Evolutionary conservation across 2,329 filamentous ascomycete genomes (phyloP).

Genomic region (Colletotrichum cereale): DNA sequence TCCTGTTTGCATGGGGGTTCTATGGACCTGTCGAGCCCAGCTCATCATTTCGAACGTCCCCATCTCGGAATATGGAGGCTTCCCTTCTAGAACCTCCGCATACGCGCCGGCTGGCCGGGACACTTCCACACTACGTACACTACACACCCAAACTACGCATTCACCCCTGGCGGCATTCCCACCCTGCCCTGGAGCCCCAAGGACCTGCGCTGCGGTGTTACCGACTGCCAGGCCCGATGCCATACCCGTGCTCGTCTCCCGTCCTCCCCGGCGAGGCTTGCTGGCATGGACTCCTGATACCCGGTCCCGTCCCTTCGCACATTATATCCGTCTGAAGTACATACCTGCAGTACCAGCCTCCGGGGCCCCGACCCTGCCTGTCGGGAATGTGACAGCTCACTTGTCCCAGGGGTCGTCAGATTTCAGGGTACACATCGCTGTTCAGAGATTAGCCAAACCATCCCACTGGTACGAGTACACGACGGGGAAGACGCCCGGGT

Average conservation of each 20-base stretch:
- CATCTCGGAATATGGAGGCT: conserved; percentile 26
- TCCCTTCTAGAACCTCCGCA: conserved; percentile 31
- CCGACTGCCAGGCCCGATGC: conserved; percentile 27
- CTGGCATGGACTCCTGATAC: conserved; percentile 13
- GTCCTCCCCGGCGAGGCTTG: conserved; percentile 28
- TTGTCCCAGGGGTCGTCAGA: conserved; percentile 17
- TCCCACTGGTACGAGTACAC: conserved; percentile 25
- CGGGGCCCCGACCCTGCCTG: conserved; percentile 26
- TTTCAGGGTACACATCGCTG: conserved; percentile 41
- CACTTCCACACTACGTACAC: neutral
- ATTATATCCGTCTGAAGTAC: neutral
- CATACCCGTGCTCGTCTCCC: conserved; percentile 14
- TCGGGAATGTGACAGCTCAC: conserved; percentile 38
- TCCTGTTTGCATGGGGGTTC: conserved; percentile 23
- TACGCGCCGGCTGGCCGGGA: conserved; percentile 30
- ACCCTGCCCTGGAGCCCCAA: conserved; percentile 4
- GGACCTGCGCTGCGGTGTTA: conserved; percentile 28
- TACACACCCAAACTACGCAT: neutral
- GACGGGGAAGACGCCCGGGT: conserved; percentile 11
- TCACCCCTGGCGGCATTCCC: neutral
- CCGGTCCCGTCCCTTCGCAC: neutral
- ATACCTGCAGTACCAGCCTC: neutral
- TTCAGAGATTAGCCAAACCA: conserved; percentile 31
- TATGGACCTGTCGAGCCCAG: conserved; percentile 5
- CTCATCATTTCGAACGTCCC: conserved; percentile 27